Base-by-base conservation (phyloP, 441 rosid genomes). In the Pelargonium fulgidum region DNA sequence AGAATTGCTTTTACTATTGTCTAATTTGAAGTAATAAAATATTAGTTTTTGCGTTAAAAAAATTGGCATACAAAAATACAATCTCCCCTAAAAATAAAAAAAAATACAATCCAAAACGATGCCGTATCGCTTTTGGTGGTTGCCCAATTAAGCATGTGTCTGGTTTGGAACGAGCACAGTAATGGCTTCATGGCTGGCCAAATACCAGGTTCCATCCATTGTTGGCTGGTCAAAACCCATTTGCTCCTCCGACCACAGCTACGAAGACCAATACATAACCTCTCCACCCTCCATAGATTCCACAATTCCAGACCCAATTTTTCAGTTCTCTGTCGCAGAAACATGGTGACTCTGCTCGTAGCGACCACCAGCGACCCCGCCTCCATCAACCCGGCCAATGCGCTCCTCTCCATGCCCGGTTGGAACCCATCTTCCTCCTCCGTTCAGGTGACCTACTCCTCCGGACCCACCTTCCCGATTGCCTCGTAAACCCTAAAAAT, bases 301-400 rank as follows among this genome's bases (percentile, higher is more conserved):
- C 54, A 6, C 16, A 12, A 48, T 5, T 48, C 54, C 14, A 48
- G 54, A 12, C 54, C 54, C n/a, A 12, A 13, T 10, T 48, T n/a
- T 48, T 13, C 54, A n/a, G 5, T 48, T 48, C 54, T 11, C 54
- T 48, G 54, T 48, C 14, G 42, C 22, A 13, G 62, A 62, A 39
- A 61, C n/a, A 79, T 87, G 98, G 96, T 87, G 75, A 83, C 84
- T 6, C 80, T 92, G 29, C 19, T 90, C 65, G 95, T 90, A 66
- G 87, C 96, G 62, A 90, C 98, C 11, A 84, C 87, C 66, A 56
- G 42, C 69, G 96, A 88, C 65, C 87, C 92, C 5, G 98, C 96
- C 56, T 92, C 98, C 72, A 81, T 90, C 79, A 90, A 87, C 77
- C 96, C 98, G 0, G 89, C 96, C 69, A n/a, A 77, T 13, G 84